Evolutionary conservation across 768 basidiomycete species (phyloP).

Genomic region (Filobasidium floriforme): DNA sequence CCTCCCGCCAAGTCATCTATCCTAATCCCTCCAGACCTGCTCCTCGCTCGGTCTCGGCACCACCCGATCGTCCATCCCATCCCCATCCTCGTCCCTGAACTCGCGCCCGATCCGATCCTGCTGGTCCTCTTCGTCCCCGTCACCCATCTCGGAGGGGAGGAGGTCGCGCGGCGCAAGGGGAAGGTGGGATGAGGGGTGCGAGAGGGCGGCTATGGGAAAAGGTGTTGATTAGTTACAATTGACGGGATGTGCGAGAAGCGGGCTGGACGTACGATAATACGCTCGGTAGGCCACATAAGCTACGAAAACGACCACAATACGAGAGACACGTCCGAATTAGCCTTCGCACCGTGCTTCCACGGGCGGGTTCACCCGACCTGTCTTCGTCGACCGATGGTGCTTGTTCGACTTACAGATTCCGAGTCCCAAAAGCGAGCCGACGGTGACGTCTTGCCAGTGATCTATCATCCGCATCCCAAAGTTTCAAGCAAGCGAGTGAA

Average conservation of each 20-base stretch:
- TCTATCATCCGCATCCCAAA: slow-evolving; percentile 48
- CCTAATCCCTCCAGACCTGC: background rate
- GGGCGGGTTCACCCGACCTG: background rate
- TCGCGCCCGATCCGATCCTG: background rate
- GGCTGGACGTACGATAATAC: slow-evolving; percentile 36
- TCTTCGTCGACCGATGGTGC: background rate
- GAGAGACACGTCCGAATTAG: background rate
- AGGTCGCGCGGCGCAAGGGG: slow-evolving; percentile 35
- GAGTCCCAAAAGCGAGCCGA: slow-evolving; percentile 69
- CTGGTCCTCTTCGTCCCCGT: slow-evolving; percentile 10
- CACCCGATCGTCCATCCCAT: slow-evolving; percentile 12
- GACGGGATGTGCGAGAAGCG: background rate
- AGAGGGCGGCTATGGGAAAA: slow-evolving; percentile 30
- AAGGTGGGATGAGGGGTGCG: slow-evolving; percentile 37
- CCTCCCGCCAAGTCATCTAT: background rate
- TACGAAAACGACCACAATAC: background rate
- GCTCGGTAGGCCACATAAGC: slow-evolving; percentile 42
- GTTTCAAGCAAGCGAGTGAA: too few species aligned
- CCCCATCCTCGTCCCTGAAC: slow-evolving; percentile 9
- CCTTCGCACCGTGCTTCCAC: background rate
- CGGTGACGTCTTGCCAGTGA: slow-evolving; percentile 85
- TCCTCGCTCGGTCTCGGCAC: slow-evolving; percentile 13
- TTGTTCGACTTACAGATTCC: slow-evolving; percentile 53
- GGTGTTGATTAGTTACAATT: background rate
- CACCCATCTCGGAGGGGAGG: background rate